Evolutionary conservation across 1,284 basidiomycete genomes (phyloP).

Genomic region (Athelia psychrophila): DNA sequence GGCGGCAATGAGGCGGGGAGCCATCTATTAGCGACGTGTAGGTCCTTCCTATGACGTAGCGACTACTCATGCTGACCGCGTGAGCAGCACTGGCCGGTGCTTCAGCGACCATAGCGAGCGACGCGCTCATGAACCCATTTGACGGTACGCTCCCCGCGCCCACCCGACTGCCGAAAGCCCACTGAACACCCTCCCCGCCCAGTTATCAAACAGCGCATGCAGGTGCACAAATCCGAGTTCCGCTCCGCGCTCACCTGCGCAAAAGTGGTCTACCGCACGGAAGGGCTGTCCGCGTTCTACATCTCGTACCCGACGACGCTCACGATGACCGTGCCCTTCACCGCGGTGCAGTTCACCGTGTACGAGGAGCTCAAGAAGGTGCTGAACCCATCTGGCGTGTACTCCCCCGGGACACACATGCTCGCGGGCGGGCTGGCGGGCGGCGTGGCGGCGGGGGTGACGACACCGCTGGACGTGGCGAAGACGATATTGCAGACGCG

Average conservation of each 20-base stretch:
- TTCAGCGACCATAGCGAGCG: slow-evolving; percentile 90
- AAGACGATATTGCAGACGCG: slow-evolving; percentile 97
- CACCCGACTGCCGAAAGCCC: slow-evolving; percentile 2
- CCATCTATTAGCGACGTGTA: slow-evolving; percentile 81
- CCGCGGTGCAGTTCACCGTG: slow-evolving; percentile 95
- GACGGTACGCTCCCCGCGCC: slow-evolving; percentile 67
- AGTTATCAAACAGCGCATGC: slow-evolving; percentile 99
- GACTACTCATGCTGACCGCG: not conserved
- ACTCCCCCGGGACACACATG: slow-evolving; percentile 92
- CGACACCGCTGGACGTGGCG: slow-evolving; percentile 97
- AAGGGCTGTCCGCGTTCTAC: slow-evolving; percentile 94
- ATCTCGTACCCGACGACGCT: slow-evolving; percentile 98
- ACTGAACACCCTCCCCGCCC: slow-evolving; percentile 14
- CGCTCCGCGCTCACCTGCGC: slow-evolving; percentile 85
- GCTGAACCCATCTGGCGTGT: slow-evolving; percentile 83
- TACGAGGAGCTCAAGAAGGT: slow-evolving; percentile 93
- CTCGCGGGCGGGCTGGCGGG: slow-evolving; percentile 91
- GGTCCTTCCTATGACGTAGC: slow-evolving; percentile 26
- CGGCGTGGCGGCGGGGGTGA: slow-evolving; percentile 92
- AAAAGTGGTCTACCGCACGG: slow-evolving; percentile 77
- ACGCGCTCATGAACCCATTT: slow-evolving; percentile 99
- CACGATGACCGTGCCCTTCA: slow-evolving; percentile 97
- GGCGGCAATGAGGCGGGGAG: slow-evolving; percentile 86
- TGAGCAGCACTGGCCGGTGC: slow-evolving; percentile 85
- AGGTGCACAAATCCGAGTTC: slow-evolving; percentile 90